Evolutionary conservation across 176 grass and related monocot species (phyloP), one percentile per base, ranked within the genome.

Genomic region (Eragrostis curvula): DNA sequence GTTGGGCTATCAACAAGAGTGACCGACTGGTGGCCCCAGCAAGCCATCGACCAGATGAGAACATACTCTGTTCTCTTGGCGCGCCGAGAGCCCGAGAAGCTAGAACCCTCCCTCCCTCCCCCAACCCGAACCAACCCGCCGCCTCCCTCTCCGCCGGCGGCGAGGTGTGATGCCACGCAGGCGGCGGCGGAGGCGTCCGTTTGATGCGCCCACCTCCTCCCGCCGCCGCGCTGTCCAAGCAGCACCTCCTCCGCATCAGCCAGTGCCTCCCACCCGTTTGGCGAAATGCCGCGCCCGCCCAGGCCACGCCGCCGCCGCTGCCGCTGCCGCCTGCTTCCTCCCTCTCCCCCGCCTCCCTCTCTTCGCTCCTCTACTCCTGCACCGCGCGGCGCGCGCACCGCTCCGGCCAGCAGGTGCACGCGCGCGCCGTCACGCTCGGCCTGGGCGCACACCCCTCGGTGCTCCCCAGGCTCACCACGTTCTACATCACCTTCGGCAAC

Each of bases 391-490:
- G 80, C 49, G 79, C 66, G 44, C 63, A 44, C 29, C 66, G 9
- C 51, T 36, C 86, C 23, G 88, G 88, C 13, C 74, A 77, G 75
- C 92, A 84, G 83, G 79, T 39, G 27, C 92, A 94, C 68, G 88
- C 86, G 17, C 86, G 76, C 30, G 69, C 73, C 68, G 10, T 86
- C 41, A 9, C 59, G 50, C 88, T 91, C 29, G 88, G 83, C 65
- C 74, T 91, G 66, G 75, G 1, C 53, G 83, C 81, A 58, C 86
- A 94, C 80, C 75, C 76, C 32, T 77, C 83, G 47, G 66, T 88
- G 46, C 67, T 91, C 71, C 49, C 92, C 44, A 64, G 78, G 80
- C 83, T 94, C 66, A 51, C 66, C 20, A 39, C 83, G 70, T 84
- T 91, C 70, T 91, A 94, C 74, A 3, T 85, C 45, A 25, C 58